phyloP scores from a whole-genome alignment of 1,284 basidiomycete species.

The Lentinus polychrous region DNA sequence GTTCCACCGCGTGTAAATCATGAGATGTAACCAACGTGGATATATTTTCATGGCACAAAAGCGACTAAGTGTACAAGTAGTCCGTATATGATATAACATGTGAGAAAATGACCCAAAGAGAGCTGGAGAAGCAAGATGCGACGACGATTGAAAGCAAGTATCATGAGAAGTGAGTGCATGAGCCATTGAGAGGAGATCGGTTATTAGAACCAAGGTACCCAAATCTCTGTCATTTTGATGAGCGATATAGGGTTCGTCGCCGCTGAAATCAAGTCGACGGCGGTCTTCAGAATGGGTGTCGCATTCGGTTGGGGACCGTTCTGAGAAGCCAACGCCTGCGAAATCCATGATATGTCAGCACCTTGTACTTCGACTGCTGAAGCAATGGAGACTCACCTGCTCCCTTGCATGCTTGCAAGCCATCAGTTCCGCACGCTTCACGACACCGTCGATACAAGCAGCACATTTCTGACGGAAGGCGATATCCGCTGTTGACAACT shows the following conservation, averaged over 20 bases:
- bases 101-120: slow-evolving; percentile 8
- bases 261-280: slow-evolving; percentile 76
- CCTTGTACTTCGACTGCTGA: too few species aligned
- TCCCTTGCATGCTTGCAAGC: slow-evolving; percentile 81
- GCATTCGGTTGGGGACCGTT: slow-evolving; percentile 31
- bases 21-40: neutral
- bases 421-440: slow-evolving; percentile 82
- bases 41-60: neutral
- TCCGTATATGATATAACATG: neutral
- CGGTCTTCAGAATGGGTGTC: slow-evolving; percentile 71
- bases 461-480: slow-evolving; percentile 66
- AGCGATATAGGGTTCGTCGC: slow-evolving; percentile 73
- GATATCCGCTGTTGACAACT: slow-evolving; percentile 45
- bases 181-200: neutral
- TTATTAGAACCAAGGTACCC: slow-evolving; percentile 78
- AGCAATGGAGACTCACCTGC: slow-evolving; percentile 47
- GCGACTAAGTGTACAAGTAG: neutral
- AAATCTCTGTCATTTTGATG: slow-evolving; percentile 77
- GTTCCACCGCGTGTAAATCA: slow-evolving; percentile 30
- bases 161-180: neutral
- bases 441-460: slow-evolving; percentile 73
- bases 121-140: slow-evolving; percentile 7
- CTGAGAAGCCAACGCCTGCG: slow-evolving; percentile 17
- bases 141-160: neutral
- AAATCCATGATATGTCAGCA: neutral